Base-by-base conservation (phyloP, 179 eudicot species). In the Patellifolia procumbens region DNA sequence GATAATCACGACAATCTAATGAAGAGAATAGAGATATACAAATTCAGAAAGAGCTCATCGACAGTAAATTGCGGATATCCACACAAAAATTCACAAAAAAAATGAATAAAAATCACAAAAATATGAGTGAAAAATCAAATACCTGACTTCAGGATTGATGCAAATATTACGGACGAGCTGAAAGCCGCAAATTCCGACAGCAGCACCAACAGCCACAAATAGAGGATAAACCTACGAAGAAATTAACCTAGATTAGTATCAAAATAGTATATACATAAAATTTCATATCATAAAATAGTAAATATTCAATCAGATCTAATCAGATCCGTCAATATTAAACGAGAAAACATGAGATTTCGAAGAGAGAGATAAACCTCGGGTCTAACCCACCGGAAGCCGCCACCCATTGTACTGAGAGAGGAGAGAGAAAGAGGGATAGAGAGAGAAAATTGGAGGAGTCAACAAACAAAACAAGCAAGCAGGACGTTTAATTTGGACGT, bases 81-180 rank as follows among this genome's bases (percentile, higher is more conserved):
- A 7, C 2, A n/a, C 8, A 0, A 7, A 11, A 55, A 55, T 7
- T 16, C 6, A n/a, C n/a, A n/a, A 16, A 35, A 32, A 10, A 28
- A 63, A 63, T 55, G 15, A 20, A 65, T 45, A 66, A 46, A 37
- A 22, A 51, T 4, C 8, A 22, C 3, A 16, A n/a, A 53, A 28
- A 3, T 8, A 24, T 8, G 0, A 29, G 24, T 28, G 61, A 63
- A 20, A 59, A 37, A 39, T n/a, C 53, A 56, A 32, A 52, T 12
- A 92, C 97, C 97, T 94, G 84, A 94, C 98, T 94, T 94, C 98
- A 70, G 98, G 98, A 63, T 94, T 94, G 59, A 55, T 75, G 64
- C 75, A 43, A 51, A 94, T 92, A 83, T 94, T 91, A 5, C 98
- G 92, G 69, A 92, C 60, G 83, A 94, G 87, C 75, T 89, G 94